phyloP scores from a whole-genome alignment of 1,284 basidiomycete genomes.

The Pseudozyma sp. region DNA sequence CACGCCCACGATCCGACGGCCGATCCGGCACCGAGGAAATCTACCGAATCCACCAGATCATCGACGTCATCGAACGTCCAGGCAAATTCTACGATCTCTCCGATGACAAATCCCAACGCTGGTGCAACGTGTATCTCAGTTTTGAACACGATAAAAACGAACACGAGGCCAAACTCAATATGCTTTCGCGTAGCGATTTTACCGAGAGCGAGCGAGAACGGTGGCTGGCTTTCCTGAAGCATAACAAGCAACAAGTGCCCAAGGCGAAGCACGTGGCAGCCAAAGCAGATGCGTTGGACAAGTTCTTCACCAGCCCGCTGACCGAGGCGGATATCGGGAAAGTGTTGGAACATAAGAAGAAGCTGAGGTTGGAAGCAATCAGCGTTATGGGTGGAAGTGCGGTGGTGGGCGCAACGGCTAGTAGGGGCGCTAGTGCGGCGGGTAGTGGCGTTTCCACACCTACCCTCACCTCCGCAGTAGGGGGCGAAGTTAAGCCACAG shows the following conservation, averaged over 20 bases:
- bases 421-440: background rate
- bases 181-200: constrained; percentile 45
- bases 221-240: constrained; percentile 41
- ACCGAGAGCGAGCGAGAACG: constrained; percentile 53
- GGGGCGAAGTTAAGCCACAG: background rate
- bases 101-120: constrained; percentile 56
- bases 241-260: constrained; percentile 26
- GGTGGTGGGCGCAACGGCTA: background rate
- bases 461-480: background rate
- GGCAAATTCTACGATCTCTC: constrained; percentile 82
- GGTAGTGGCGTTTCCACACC: background rate
- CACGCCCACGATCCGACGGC: constrained; percentile 71
- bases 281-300: constrained; percentile 55
- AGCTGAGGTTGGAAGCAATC: constrained; percentile 30
- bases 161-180: constrained; percentile 40
- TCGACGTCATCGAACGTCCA: constrained; percentile 73
- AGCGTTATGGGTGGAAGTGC: constrained; percentile 37
- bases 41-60: constrained; percentile 84
- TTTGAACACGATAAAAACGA: constrained; percentile 53
- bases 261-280: constrained; percentile 23
- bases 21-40: constrained; percentile 73
- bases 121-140: constrained; percentile 53
- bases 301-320: constrained; percentile 47
- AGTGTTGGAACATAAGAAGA: constrained; percentile 53
- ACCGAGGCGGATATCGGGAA: constrained; percentile 57